phyloP scores from a whole-genome alignment of 192 early-diverging fungal genomes.

The Coemansia sp. region DNA sequence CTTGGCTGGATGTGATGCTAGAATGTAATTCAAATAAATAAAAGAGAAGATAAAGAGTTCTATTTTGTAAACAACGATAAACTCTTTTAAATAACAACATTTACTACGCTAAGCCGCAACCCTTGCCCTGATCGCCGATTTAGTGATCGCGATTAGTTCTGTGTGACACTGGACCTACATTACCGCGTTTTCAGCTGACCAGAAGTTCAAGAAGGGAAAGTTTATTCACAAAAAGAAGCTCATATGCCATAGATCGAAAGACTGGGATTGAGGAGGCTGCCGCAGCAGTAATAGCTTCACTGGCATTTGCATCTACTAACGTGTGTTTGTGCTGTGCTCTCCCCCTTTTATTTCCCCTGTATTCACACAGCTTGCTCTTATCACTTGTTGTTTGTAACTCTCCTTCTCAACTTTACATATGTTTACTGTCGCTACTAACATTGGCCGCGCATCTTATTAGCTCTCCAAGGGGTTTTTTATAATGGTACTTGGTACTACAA shows the following conservation, averaged over 20 bases:
- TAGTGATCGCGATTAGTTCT: too few relatives aligned
- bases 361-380: not conserved
- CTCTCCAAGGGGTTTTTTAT: too few relatives aligned
- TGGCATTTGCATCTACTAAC: slow-evolving; percentile 1
- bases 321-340: not conserved
- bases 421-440: not conserved
- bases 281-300: not conserved
- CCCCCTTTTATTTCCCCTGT: not conserved
- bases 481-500: not conserved
- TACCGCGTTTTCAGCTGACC: slow-evolving; percentile 36
- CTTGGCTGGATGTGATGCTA: slow-evolving; percentile 59
- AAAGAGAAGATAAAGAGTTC: too few relatives aligned
- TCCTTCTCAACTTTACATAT: not conserved
- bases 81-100: too few relatives aligned
- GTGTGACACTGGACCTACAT: slow-evolving; percentile 57
- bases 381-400: not conserved
- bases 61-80: too few relatives aligned
- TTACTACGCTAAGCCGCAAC: too few relatives aligned
- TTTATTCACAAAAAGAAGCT: slow-evolving; percentile 52
- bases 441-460: not conserved
- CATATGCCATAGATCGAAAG: slow-evolving; percentile 40
- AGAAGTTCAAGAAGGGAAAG: slow-evolving; percentile 56
- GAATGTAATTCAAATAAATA: too few relatives aligned
- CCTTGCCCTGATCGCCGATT: too few relatives aligned
- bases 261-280: slow-evolving; percentile 29